Percentiles rank a stretch among this genome's conserved stretches.
Conservation (phyloP, 345 rosid genomes). For the Gossypium rotundifolium region DNA sequence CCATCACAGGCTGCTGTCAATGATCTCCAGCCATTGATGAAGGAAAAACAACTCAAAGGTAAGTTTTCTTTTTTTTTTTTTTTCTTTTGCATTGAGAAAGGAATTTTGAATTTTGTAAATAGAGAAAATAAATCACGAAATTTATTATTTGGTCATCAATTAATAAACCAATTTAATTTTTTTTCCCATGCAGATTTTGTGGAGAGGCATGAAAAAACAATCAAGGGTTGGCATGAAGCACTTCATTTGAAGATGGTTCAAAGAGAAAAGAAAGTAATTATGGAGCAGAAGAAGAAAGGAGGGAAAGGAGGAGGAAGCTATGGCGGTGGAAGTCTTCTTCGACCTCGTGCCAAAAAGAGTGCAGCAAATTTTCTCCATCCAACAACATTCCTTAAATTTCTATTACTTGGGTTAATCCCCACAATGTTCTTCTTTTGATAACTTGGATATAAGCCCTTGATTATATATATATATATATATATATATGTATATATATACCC, state of each 20-base stretch:
- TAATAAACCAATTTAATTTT: not conserved
- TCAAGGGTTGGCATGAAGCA: not conserved
- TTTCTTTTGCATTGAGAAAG: not conserved
- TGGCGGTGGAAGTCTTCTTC: constrained; percentile 4
- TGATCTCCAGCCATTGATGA: not conserved
- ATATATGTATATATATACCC: too few relatives aligned
- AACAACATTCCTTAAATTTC: not conserved
- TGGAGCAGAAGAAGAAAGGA: not conserved
- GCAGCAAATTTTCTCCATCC: not conserved
- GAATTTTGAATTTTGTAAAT: too few relatives aligned
- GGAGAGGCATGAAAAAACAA: not conserved
- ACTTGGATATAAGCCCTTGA: too few relatives aligned
- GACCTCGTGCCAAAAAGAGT: not conserved
- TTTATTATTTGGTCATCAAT: not conserved
- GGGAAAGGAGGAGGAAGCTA: not conserved
- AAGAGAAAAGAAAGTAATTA: not conserved
- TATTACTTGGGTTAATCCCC: not conserved
- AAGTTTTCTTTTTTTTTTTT: not conserved
- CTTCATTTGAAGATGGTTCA: not conserved
- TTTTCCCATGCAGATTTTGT: not conserved
- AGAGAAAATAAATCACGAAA: too few relatives aligned
- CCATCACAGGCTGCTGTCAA: not conserved
- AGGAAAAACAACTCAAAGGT: constrained; percentile 5
- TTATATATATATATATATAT: too few relatives aligned
- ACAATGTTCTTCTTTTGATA: not conserved